phyloP scores from a whole-genome alignment of 192 early-diverging fungal genomes.

The Podila epigama region DNA sequence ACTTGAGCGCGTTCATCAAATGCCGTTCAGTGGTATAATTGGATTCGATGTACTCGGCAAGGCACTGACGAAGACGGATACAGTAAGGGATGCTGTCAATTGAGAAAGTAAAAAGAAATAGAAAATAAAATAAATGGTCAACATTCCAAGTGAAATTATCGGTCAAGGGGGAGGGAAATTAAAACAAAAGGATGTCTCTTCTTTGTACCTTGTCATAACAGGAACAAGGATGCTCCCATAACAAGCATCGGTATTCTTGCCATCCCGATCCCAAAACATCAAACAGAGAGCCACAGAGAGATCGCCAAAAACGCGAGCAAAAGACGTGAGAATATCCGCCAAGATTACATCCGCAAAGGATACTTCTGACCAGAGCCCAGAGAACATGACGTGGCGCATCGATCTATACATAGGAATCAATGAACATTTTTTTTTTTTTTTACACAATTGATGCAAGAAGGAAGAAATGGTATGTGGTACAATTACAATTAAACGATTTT shows the following conservation, averaged over 20 bases:
- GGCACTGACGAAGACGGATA: constrained; percentile 81
- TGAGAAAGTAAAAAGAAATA: constrained; percentile 3
- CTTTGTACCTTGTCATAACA: constrained; percentile 71
- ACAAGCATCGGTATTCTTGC: constrained; percentile 45
- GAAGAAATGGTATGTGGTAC: background rate
- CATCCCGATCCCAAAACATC: constrained; percentile 53
- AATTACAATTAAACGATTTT: background rate
- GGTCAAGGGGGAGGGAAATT: too few relatives aligned
- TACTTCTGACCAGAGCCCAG: constrained; percentile 60
- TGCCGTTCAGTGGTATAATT: constrained; percentile 68
- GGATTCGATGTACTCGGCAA: constrained; percentile 72
- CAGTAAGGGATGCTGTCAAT: constrained; percentile 73
- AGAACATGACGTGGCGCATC: constrained; percentile 56
- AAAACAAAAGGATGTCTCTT: too few relatives aligned
- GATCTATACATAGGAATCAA: constrained; percentile 44
- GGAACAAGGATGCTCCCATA: constrained; percentile 62
- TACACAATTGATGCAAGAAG: background rate
- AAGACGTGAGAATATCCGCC: constrained; percentile 95
- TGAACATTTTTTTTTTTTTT: background rate
- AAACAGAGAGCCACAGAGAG: constrained; percentile 72
- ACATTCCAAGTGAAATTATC: background rate
- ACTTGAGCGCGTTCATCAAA: constrained; percentile 92
- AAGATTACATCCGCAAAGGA: constrained; percentile 84
- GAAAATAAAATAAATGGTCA: constrained; percentile 4
- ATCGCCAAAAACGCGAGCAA: constrained; percentile 89